Evolutionary conservation across 2,329 filamentous ascomycete genomes (phyloP), one percentile per base, ranked within the genome.

Genomic region (Ophiobolus disseminans): DNA sequence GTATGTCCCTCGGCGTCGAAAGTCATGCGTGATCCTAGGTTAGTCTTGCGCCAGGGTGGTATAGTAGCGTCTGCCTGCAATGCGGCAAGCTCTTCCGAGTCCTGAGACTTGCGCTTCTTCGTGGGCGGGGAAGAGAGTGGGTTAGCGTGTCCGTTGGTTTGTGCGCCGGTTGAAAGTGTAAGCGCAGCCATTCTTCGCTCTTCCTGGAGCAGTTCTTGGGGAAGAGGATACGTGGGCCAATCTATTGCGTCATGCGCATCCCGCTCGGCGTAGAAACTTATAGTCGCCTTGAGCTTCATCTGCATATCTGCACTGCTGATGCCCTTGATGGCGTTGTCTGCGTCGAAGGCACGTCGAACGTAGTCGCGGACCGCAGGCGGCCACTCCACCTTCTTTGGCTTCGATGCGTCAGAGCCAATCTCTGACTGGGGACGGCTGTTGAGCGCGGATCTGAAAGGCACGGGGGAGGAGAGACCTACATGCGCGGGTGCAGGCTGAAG

Each of bases 341-440:
- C 83, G 40, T 89, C 85, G 70, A 97, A 97, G 20, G 91, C 92
- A 66, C 91, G 86, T 66, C 91, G 88, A 23, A 97, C 93, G 76
- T 97, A 97, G 58, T 82, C 80, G 62, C 91, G 89, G 51, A 97
- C 90, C n/a, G 87, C 84, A 34, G 84, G 78, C 23, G 91, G 87
- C 87, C 91, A 97, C 62, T 88, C 85, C 63, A 88, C 86, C 77
- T 88, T 90, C 68, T 70, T 71, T 40, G 77, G 72, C 55, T 75
- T 70, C 53, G 32, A 61, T 65, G 63, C 25, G 42, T 37, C 23
- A 34, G 38, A 11, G 34, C 16, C 35, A 21, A 17, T 30, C 13
- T 35, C 30, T 28, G 28, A 16, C 44, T 47, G 36, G 5, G 16
- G 22, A 17, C 10, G 23, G n/a, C n/a, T 36, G 52, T 66, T 45